phyloP scores from a whole-genome alignment of 2,329 filamentous ascomycete species.

The Trichophyton benhamiae region DNA sequence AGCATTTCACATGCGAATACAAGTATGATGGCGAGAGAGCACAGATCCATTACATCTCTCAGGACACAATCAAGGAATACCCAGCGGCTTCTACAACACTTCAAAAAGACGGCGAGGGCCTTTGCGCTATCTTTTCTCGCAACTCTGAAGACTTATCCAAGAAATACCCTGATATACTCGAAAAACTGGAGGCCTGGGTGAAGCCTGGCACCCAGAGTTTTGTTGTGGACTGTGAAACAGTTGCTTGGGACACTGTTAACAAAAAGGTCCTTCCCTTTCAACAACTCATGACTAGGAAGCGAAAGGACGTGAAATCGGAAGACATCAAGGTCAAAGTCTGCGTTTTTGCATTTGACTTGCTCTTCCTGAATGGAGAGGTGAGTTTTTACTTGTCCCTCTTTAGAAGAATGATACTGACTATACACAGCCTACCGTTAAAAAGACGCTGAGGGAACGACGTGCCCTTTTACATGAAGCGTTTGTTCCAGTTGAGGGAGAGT shows the following conservation, averaged over 20 bases:
- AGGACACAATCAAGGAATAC: slow-evolving; percentile 60
- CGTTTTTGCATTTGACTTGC: slow-evolving; percentile 88
- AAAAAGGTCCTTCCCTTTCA: slow-evolving; percentile 97
- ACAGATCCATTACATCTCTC: slow-evolving; percentile 95
- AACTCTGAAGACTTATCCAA: slow-evolving; percentile 96
- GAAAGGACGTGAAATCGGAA: slow-evolving; percentile 90
- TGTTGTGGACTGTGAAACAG: slow-evolving; percentile 95
- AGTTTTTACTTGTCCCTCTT: slow-evolving; percentile 8
- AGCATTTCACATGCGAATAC: slow-evolving; percentile 95
- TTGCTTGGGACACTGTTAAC: slow-evolving; percentile 87
- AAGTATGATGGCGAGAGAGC: slow-evolving; percentile 97
- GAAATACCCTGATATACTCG: slow-evolving; percentile 93
- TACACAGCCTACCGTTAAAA: slow-evolving; percentile 60
- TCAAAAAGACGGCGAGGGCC: slow-evolving; percentile 54
- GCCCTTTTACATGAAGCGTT: slow-evolving; percentile 64
- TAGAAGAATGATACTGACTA: slow-evolving; percentile 8
- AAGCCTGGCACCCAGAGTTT: slow-evolving; percentile 85
- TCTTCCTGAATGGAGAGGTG: slow-evolving; percentile 82
- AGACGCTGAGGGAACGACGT: slow-evolving; percentile 70
- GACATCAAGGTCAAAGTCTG: slow-evolving; percentile 96
- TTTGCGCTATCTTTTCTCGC: slow-evolving; percentile 88
- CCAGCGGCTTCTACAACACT: slow-evolving; percentile 48
- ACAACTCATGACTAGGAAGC: slow-evolving; percentile 94
- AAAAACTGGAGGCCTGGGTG: slow-evolving; percentile 78
- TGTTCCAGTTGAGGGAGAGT: slow-evolving; percentile 70